Percentiles rank a stretch among this genome's conserved stretches.
These are phyloP conservation scores for Akanthomyces dipterigenus DNA, from an alignment of 2,329 filamentous ascomycete species.

Conservation along the genomic window DNA sequence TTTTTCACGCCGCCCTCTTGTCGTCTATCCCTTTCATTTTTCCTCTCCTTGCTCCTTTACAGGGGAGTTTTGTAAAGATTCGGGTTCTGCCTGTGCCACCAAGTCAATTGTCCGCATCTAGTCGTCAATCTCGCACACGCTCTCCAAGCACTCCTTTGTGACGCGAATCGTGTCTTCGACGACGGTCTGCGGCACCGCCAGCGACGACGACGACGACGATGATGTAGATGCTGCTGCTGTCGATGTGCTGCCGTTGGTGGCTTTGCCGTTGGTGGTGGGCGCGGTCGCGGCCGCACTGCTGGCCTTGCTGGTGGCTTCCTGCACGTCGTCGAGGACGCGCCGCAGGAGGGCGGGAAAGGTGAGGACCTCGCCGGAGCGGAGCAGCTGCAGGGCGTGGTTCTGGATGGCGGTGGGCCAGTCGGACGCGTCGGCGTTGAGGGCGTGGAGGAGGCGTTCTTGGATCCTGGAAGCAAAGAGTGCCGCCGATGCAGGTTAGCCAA, in stretches of 20 bases:
- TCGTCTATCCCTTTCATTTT: neutral
- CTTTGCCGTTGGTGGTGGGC: constrained; percentile 20
- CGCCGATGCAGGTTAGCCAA: neutral
- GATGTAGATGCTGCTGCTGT: constrained; percentile 21
- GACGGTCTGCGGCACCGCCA: constrained; percentile 53
- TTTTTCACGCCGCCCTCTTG: neutral
- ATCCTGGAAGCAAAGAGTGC: constrained; percentile 37
- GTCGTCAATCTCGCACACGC: constrained; percentile 35
- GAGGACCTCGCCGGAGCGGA: constrained; percentile 52
- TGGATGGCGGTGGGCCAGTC: constrained; percentile 60
- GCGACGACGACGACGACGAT: constrained; percentile 30
- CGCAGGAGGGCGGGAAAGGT: constrained; percentile 56
- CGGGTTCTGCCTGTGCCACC: no score
- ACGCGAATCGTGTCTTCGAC: constrained; percentile 56
- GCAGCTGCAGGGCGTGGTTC: constrained; percentile 51
- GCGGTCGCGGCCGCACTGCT: neutral
- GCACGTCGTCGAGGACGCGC: constrained; percentile 56
- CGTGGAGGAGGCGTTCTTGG: constrained; percentile 57
- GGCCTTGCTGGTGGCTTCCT: constrained; percentile 35
- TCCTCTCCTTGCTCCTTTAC: neutral
- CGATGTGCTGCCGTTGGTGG: constrained; percentile 17
- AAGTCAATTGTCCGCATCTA: neutral
- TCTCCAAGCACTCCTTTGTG: constrained; percentile 52
- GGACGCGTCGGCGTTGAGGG: constrained; percentile 49
- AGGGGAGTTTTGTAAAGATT: no score